Evolutionary conservation across 2,329 filamentous ascomycete species (phyloP).

Genomic region (Beauveria sp.): DNA sequence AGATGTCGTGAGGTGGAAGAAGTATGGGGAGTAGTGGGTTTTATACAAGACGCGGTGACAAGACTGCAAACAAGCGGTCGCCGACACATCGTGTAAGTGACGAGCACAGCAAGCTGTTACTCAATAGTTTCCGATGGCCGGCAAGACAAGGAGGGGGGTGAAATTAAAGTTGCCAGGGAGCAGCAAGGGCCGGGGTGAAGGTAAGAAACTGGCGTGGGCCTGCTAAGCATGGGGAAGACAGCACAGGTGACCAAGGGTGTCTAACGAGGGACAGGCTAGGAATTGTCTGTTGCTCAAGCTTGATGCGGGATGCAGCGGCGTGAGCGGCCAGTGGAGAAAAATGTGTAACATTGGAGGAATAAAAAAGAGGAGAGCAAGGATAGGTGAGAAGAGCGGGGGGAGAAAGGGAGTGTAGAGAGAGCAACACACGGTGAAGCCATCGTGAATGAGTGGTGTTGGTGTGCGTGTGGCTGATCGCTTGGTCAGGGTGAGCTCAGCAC

Average conservation of each 20-base stretch:
- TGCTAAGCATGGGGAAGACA: slow-evolving; percentile 4
- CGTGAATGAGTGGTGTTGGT: slow-evolving; percentile 1
- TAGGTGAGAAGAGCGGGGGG: neutral
- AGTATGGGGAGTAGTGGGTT: neutral
- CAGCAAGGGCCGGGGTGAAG: neutral
- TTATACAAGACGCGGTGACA: slow-evolving; percentile 7
- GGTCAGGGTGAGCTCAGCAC: neutral
- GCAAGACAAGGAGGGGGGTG: slow-evolving; percentile 2
- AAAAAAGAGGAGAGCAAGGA: neutral
- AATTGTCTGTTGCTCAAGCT: neutral
- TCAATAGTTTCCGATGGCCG: slow-evolving; percentile 12
- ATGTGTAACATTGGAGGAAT: neutral
- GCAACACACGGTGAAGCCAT: slow-evolving; percentile 9
- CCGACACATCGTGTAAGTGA: slow-evolving; percentile 22
- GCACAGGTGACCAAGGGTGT: slow-evolving; percentile 5
- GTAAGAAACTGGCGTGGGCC: neutral
- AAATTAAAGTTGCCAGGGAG: neutral
- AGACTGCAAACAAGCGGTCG: slow-evolving; percentile 16
- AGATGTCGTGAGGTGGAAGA: neutral
- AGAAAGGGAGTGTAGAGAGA: neutral
- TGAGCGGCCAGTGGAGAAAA: neutral
- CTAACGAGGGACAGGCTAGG: slow-evolving; percentile 1
- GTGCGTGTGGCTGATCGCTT: slow-evolving; percentile 6
- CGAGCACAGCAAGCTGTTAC: slow-evolving; percentile 11
- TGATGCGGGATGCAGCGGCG: neutral